Percentiles rank a stretch among this genome's conserved stretches.
Evolutionary conservation across 163 green algal genomes (phyloP).

Genomic region (Chlorella variabilis): DNA sequence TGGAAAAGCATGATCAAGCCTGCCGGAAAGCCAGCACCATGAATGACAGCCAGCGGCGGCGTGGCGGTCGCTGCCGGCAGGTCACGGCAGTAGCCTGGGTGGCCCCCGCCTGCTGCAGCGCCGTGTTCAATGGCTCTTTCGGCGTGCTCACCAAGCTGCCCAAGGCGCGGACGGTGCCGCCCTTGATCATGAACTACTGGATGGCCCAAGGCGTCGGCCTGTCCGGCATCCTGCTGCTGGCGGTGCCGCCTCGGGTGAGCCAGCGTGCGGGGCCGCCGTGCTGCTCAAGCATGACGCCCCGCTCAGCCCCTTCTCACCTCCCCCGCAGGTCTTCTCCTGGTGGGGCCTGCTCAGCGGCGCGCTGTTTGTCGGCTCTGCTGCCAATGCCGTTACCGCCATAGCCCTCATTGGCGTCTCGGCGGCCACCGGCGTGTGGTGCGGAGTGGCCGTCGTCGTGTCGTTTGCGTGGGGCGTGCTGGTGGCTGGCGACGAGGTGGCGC

Average conservation of each 20-base stretch:
- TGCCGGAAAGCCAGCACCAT: too few relatives aligned
- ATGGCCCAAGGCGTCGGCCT: slow-evolving; percentile 44
- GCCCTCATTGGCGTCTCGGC: slow-evolving; percentile 33
- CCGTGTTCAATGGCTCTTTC: slow-evolving; percentile 52
- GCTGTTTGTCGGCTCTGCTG: slow-evolving; percentile 44
- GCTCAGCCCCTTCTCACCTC: background rate
- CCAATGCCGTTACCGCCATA: slow-evolving; percentile 47
- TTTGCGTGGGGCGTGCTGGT: slow-evolving; percentile 53
- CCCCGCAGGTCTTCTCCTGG: slow-evolving; percentile 43
- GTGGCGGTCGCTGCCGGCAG: too few relatives aligned
- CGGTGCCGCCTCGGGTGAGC: slow-evolving; percentile 3
- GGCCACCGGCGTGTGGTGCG: slow-evolving; percentile 46
- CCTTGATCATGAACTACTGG: slow-evolving; percentile 56
- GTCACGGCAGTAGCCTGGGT: too few relatives aligned
- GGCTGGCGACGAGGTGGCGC: slow-evolving; percentile 36
- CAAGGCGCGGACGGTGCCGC: slow-evolving; percentile 4
- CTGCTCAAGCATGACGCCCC: background rate
- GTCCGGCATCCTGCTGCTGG: slow-evolving; percentile 21
- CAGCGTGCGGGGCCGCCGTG: too few relatives aligned
- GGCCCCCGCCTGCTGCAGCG: background rate
- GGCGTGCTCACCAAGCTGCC: slow-evolving; percentile 47
- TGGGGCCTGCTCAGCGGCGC: slow-evolving; percentile 47
- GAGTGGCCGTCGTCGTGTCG: slow-evolving; percentile 43
- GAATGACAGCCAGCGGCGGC: too few relatives aligned
- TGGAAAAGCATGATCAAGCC: too few relatives aligned